Evolutionary conservation across 805 yeast genomes (phyloP).

Genomic region (Saturnispora ahearnii): DNA sequence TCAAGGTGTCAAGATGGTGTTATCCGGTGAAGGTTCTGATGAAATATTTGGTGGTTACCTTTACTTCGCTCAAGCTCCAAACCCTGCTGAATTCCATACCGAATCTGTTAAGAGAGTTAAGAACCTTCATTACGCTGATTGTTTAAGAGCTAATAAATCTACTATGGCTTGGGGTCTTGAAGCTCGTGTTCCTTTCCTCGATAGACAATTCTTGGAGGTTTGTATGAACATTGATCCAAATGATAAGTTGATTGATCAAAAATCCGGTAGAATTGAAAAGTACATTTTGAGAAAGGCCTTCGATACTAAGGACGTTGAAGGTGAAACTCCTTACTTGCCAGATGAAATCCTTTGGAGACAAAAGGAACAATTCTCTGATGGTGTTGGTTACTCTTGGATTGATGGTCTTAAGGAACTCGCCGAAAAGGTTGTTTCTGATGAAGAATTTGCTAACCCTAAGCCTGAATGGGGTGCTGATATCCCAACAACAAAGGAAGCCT

Average conservation of each 20-base stretch:
- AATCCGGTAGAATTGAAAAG: constrained; percentile 81
- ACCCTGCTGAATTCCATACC: constrained; percentile 84
- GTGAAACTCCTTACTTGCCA: constrained; percentile 80
- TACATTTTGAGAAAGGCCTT: constrained; percentile 96
- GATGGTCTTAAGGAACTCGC: constrained; percentile 96
- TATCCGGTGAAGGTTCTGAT: constrained; percentile 98
- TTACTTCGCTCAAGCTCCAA: constrained; percentile 95
- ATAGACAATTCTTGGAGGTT: constrained; percentile 80
- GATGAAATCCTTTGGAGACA: constrained; percentile 98
- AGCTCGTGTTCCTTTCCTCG: constrained; percentile 99
- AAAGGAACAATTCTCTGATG: constrained; percentile 98
- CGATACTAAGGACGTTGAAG: constrained; percentile 81
- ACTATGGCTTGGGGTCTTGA: constrained; percentile 99
- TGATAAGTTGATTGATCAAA: constrained; percentile 73
- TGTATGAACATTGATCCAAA: constrained; percentile 92
- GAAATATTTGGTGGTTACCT: constrained; percentile 98
- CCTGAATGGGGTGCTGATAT: constrained; percentile 93
- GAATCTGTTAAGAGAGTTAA: constrained; percentile 95
- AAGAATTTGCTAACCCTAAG: constrained; percentile 82
- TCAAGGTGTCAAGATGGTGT: constrained; percentile 98
- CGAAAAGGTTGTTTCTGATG: constrained; percentile 77
- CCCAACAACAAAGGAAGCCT: constrained; percentile 97
- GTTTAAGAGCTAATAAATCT: constrained; percentile 97
- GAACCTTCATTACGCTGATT: constrained; percentile 95
- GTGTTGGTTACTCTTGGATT: constrained; percentile 99